Evolutionary conservation across 441 rosid genomes (phyloP), one percentile per base, ranked within the genome.

Genomic region (Croton laevigatus): DNA sequence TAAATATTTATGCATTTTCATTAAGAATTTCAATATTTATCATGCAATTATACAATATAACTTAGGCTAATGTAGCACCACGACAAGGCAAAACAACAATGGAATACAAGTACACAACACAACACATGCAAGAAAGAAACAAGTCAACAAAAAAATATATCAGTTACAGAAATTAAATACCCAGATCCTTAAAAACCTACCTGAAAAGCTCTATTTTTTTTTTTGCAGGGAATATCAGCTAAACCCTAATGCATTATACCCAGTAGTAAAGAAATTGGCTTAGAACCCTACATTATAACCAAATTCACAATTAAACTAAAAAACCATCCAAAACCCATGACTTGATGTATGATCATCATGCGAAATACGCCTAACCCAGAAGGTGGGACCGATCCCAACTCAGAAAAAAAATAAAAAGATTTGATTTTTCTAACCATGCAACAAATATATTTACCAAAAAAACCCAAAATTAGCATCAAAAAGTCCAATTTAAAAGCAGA

Each of bases 301-400:
- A 70, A 27, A 71, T 38, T 64, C 32, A 57, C 67, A 34, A 68
- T 61, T 62, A 49, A 75, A 44, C 49, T 14, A 5, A 19, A 67
- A 51, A 60, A 55, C 32, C 27, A 73, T 72, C 49, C 48, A 70
- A 75, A 71, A 74, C 63, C 71, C 76, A 73, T 62, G 76, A 37
- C 51, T 67, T 66, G 44, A 74, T 37, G 44, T 45, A 42, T 20
- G 58, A 76, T 60, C 71, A 72, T 51, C 82, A 73, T 49, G 79
- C 40, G 69, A 74, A 65, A 65, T 37, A 65, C 5, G 52, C 51
- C 37, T 62, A 20, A 58, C 53, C 45, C 23, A 48, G 48, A 62
- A 22, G 65, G 66, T 83, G 83, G 92, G 90, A 82, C 89, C 62
- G 66, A 68, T 69, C 69, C 69, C 62, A 55, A 36, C 32, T 32